These are phyloP conservation scores for Phytophthora megakarya DNA, from an alignment of 352 stramenopile genomes.

Conservation along the genomic window DNA sequence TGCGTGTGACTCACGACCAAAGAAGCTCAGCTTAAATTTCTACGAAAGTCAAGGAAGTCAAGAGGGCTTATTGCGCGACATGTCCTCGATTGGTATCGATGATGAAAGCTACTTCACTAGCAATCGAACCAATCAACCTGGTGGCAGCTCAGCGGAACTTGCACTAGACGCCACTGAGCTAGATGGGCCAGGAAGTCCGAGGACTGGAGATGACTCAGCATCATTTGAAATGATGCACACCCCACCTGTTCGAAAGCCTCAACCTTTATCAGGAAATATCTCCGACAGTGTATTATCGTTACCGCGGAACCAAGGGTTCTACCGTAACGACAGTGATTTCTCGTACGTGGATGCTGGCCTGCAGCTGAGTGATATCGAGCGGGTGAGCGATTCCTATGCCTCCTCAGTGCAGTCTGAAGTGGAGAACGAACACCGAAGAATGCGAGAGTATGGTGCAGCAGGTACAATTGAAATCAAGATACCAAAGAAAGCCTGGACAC, in stretches of 20 bases:
- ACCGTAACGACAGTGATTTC: constrained; percentile 50
- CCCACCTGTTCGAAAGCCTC: constrained; percentile 39
- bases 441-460: constrained; percentile 39
- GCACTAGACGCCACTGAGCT: constrained; percentile 35
- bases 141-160: constrained; percentile 17
- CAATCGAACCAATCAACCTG: constrained; percentile 20
- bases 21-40: constrained; percentile 70
- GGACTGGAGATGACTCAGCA: constrained; percentile 51
- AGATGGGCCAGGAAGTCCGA: constrained; percentile 49
- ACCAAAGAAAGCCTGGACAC: constrained; percentile 82
- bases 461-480: constrained; percentile 83
- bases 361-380: constrained; percentile 65
- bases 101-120: constrained; percentile 59
- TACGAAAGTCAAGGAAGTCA: constrained; percentile 58
- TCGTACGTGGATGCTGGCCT: constrained; percentile 48
- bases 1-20: constrained; percentile 62
- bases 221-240: constrained; percentile 78
- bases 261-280: constrained; percentile 28
- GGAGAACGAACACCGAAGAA: constrained; percentile 35
- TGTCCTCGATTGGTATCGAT: constrained; percentile 62
- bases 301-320: constrained; percentile 49
- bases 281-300: constrained; percentile 40
- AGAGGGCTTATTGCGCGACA: constrained; percentile 31
- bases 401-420: constrained; percentile 65
- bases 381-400: constrained; percentile 71